Base-by-base conservation (phyloP, 441 rosid genomes). In the Syzygium syzygioides region DNA sequence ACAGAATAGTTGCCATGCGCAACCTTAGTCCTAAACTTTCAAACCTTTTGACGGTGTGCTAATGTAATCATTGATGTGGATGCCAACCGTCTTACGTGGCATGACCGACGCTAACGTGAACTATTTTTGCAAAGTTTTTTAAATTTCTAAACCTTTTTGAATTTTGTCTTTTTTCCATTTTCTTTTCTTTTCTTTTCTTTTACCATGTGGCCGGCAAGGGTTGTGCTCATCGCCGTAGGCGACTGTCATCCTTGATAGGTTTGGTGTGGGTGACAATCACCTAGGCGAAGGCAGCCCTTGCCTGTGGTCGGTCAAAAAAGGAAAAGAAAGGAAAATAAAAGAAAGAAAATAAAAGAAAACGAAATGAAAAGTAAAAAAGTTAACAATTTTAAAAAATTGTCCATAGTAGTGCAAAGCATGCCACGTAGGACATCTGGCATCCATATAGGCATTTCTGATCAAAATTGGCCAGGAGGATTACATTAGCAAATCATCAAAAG, bases 391-490 rank as follows among this genome's bases (percentile, higher is more conserved):
- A 23, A 57, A 57, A 25, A 71, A 20, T 11, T 71, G 0, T 3
- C 14, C 9, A 71, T 3, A 0, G 5, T 20, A 12, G 1, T 3
- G 0, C 9, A 6, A 23, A 19, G 1, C 1, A 71, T 37, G 28
- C 1, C 50, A 37, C 0, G 0, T 10, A 71, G 41, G 23, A 37
- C 9, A 23, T 0, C 28, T 71, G 0, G 2, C 1, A 0, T 71
- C 1, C 13, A 37, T 19, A 2, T 34, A 8, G 10, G 6, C 26
- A 34, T 34, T 68, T 68, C 10, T 1, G 0, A 19, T 12, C 25
- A 32, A 68, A 68, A 34, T 32, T 68, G 26, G 5, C 7, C 1
- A 1, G 0, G 34, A 68, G 0, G 2, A 19, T 3, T 19, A 20
- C 9, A 71, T 62, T 20, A 4, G 4, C 14, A 37, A 71, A 71